Base-by-base conservation (phyloP, 2,329 filamentous ascomycete genomes). In the Ampelomyces quisqualis region DNA sequence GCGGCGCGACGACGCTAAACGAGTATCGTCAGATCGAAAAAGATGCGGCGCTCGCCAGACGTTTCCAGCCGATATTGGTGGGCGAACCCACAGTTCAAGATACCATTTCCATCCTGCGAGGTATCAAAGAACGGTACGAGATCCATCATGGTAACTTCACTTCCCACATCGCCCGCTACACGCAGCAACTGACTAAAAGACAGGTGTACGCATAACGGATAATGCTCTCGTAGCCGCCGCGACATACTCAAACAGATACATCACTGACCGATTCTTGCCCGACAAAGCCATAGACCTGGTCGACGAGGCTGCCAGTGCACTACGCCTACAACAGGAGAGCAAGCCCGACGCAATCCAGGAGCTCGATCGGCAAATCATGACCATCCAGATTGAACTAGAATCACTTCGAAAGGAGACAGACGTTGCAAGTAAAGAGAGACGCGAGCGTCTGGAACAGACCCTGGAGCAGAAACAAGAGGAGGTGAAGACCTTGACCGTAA, bases 221-320 rank as follows among this genome's bases (percentile, higher is more conserved):
- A 85, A 86, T 2, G 90, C 93, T 5, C 73, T 97, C 8, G 91
- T 98, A 10, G 90, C 93, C 2, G 91, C 93, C 2, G 90, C 91
- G 2, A 87, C 88, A 0, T 87, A 94, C 63, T 93, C 88, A 49
- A 97, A 97, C 61, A 86, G 93, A 36, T 98, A 97, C 67, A 93
- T 98, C 55, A 96, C 90, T 10, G 91, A 97, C 62, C 85, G 93
- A 2, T 97, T 95, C 69, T 75, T 97, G 1, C 93, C 93, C 0
- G 93, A 98, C 70, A 97, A 97, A 67, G 93, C 93, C 2, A 97
- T 98, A 49, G 93, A 97, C 65, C 71, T 97, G 11, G 93, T 98
- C 67, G 93, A 97, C 52, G 93, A 97, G 70, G 93, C 93, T 7
- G 90, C 91, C 1, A 94, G 88, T 45, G 89, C 90, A 15, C 74